Conservation (phyloP, 176 grass and related monocot genomes). For the Oryza meyeriana region DNA sequence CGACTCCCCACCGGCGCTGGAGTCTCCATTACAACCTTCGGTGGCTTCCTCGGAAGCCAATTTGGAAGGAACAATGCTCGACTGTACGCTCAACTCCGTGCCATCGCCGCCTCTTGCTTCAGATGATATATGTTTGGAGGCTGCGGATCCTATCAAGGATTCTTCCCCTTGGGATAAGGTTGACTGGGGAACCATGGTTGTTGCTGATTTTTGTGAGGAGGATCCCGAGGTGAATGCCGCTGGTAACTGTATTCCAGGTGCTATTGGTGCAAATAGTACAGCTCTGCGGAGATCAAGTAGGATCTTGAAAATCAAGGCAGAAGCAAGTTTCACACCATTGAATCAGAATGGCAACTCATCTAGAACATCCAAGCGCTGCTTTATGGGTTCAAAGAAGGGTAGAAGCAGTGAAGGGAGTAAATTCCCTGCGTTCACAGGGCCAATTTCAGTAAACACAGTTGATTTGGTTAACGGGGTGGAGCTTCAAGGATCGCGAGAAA, state of each 20-base stretch:
- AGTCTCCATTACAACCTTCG: background rate
- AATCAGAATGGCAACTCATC: background rate
- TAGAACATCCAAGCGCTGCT: conserved; percentile 13
- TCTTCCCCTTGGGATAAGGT: background rate
- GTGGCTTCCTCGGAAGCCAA: conserved; percentile 22
- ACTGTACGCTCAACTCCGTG: conserved; percentile 15
- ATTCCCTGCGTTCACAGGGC: conserved; percentile 5
- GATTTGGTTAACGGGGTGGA: background rate
- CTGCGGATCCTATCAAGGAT: background rate
- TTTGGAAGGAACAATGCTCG: background rate
- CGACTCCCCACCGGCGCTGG: background rate
- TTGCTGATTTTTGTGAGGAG: background rate
- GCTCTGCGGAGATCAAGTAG: conserved; percentile 7
- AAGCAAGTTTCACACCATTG: background rate
- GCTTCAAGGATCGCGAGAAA: background rate
- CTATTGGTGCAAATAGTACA: background rate
- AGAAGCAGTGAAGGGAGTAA: background rate
- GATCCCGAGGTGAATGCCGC: background rate
- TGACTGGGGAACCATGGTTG: background rate
- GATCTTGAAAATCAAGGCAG: background rate
- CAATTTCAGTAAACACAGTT: background rate
- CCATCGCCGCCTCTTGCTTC: conserved; percentile 11
- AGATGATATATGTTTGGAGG: background rate
- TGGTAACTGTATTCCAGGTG: too few species aligned
- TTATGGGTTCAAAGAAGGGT: background rate